Evolutionary conservation across 2,329 filamentous ascomycete species (phyloP), one percentile per base, ranked within the genome.

Genomic region (Apiospora phragmitis): DNA sequence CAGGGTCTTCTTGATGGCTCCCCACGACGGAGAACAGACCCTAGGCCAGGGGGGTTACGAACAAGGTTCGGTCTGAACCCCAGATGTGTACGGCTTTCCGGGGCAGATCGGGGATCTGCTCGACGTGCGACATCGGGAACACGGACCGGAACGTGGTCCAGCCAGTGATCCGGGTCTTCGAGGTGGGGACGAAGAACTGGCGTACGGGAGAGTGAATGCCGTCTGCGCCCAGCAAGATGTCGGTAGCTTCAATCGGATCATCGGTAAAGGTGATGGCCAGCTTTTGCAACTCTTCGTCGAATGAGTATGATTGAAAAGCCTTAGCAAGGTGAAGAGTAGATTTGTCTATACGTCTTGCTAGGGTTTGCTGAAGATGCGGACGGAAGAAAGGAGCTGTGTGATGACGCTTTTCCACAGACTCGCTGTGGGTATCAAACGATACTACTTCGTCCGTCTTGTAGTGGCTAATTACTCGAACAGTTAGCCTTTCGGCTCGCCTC

Each of bases 221-320:
- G 75, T 89, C 87, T 0, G 86, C 84, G 0, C 86, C 87, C 21
- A 89, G 80, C 32, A 88, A 74, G 51, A 88, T 76, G 72, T 89
- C 85, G 0, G 84, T 85, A 0, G 77, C 75, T 0, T 79, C 79
- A 3, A 76, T 79, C 0, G 80, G 82, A 7, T 84, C 85, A 73
- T 89, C 87, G n/a, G 81, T 77, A 73, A 89, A 89, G 35, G 74
- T 74, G 0, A 88, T 75, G 0, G 82, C 77, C 1, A 80, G 74
- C 55, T 77, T 76, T n/a, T 74, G 72, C 2, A 71, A 73, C 3
- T 69, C 67, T 0, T 76, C 75, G 21, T 81, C 76, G 7, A 77
- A 77, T 29, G 78, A 74, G 1, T 84, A 82, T 3, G 76, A 79
- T 11, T 77, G 67, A 12, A 85, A 81, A 18, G 79, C 78, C 75